Evolutionary conservation across 257 asterid species (phyloP), one percentile per base, ranked within the genome.

Genomic region (Solanum etuberosum): DNA sequence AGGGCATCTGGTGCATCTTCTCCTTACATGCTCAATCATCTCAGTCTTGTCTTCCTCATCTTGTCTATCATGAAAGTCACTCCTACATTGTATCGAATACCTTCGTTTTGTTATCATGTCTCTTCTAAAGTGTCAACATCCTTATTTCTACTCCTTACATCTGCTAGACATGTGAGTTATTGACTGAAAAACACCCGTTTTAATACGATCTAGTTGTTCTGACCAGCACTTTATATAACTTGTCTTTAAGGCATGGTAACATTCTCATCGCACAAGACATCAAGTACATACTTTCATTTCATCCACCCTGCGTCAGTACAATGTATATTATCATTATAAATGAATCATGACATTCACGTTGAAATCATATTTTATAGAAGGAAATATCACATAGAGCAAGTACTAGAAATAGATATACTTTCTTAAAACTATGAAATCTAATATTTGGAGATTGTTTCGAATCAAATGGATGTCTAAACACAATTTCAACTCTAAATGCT

Each of bases 191-290:
- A 59, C 13, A 1, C 27, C 21, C 2, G 0, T 21, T 21, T 21
- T 8, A 8, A 21, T 59, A 21, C 6, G 0, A 21, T 8, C 21
- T 4, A 59, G 27, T 0, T 21, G 0, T 3, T 8, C 1, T 23
- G 13, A 59, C 13, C 0, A 59, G 0, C 27, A 59, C 11, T 23
- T 59, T 59, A 8, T 21, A 21, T 21, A 21, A 59, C 67, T 59
- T 59, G 0, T 21, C 67, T 59, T 21, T 59, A 2, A 59, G 29
- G 27, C 3, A 59, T 21, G 6, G 2, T 59, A 21, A 59, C 67
- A 59, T 59, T 59, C 67, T 59, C 21, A 9, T 21, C 67, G 8
- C 6, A 59, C 25, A 21, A 59, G 67, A 59, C 67, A 21, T 21
- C 12, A 21, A 59, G 27, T 21, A 59, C 67, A 59, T 8, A n/a